phyloP scores from a whole-genome alignment of 306 rosid genomes.

The Cucurbita moschata region DNA sequence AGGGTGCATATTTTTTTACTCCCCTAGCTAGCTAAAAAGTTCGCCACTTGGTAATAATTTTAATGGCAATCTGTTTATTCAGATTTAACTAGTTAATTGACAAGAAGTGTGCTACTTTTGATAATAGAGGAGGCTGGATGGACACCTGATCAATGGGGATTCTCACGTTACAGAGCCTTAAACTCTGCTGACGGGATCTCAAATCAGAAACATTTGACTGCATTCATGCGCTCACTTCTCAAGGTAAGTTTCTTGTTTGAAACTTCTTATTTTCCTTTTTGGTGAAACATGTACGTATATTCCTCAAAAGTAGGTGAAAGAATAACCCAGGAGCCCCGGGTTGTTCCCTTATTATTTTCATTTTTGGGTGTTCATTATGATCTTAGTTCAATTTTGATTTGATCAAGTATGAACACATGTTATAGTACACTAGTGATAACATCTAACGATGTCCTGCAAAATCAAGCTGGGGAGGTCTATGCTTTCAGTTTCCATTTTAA shows the following conservation, averaged over 20 bases:
- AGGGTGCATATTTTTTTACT: neutral
- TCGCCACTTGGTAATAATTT: neutral
- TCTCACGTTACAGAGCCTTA: slow-evolving; percentile 51
- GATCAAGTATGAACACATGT: neutral
- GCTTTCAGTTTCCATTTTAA: neutral
- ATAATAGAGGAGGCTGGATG: slow-evolving; percentile 85
- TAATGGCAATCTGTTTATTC: neutral
- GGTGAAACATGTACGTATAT: neutral
- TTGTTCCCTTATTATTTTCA: neutral
- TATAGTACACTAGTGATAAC: neutral
- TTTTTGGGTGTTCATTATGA: neutral
- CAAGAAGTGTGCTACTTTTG: slow-evolving; percentile 19
- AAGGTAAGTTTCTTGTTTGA: slow-evolving; percentile 36
- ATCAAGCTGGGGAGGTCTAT: too few species aligned
- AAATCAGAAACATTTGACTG: slow-evolving; percentile 53
- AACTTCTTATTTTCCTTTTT: neutral
- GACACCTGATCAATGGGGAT: slow-evolving; percentile 93
- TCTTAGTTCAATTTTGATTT: neutral
- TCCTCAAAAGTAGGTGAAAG: neutral
- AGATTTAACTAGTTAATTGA: slow-evolving; percentile 1
- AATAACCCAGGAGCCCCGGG: neutral
- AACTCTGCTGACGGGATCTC: slow-evolving; percentile 45
- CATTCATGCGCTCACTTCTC: slow-evolving; percentile 66
- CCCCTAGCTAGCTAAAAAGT: neutral
- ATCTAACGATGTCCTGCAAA: neutral